A percentile compares a stretch with the other conserved stretches of the same genome.
phyloP scores from a whole-genome alignment of 345 rosid species.

The Bretschneidera sinensis region DNA sequence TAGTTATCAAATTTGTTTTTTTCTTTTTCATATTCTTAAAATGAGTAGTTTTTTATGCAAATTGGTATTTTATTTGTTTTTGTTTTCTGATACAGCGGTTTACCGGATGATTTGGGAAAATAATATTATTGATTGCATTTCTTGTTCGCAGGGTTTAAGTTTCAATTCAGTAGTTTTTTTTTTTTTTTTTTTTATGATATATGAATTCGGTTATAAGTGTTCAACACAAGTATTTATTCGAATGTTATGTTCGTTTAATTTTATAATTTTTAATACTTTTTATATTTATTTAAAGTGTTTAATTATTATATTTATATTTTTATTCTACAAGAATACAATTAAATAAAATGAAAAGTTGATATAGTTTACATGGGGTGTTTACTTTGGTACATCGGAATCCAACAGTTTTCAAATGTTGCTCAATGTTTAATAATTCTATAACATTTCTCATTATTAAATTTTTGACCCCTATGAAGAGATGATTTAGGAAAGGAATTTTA shows the following conservation, averaged over 20 bases:
- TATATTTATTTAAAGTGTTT: no score
- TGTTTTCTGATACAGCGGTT: background rate
- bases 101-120: background rate
- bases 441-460: no score
- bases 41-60: background rate
- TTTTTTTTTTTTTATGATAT: no score
- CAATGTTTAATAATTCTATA: background rate
- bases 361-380: conserved; percentile 18
- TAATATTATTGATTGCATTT: conserved; percentile 9
- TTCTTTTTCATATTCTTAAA: background rate
- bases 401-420: background rate
- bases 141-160: conserved; percentile 45
- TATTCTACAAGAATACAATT: no score
- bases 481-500: no score
- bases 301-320: no score
- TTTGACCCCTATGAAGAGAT: no score
- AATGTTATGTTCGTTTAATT: no score
- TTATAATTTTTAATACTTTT: no score
- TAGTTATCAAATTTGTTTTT: background rate
- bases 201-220: no score
- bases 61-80: background rate
- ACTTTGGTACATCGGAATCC: conserved; percentile 25
- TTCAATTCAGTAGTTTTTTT: conserved; percentile 28
- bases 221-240: no score
- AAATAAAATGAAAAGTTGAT: no score